These are phyloP conservation scores for Pyricularia sp. DNA, from an alignment of 2,329 filamentous ascomycete genomes.

Conservation along the genomic window DNA sequence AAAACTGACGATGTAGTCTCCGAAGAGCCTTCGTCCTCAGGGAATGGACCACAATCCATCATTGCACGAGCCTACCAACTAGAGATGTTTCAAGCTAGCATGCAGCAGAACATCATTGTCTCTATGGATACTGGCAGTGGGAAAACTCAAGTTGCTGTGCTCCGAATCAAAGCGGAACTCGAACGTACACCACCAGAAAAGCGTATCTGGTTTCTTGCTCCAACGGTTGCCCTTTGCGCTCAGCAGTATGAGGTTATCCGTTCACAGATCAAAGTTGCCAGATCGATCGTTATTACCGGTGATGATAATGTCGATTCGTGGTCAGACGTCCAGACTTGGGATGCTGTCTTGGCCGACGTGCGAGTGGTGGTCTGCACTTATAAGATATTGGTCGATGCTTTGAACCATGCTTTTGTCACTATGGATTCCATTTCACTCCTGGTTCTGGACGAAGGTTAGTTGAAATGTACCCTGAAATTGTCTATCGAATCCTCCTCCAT, in stretches of 20 bases:
- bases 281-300: slow-evolving; percentile 56
- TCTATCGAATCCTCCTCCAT: background rate
- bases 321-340: slow-evolving; percentile 51
- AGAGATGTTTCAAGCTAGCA: slow-evolving; percentile 66
- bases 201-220: slow-evolving; percentile 66
- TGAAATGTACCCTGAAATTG: background rate
- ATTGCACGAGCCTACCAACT: slow-evolving; percentile 54
- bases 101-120: slow-evolving; percentile 62
- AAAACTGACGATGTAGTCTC: background rate
- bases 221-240: slow-evolving; percentile 55
- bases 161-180: slow-evolving; percentile 58
- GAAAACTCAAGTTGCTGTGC: slow-evolving; percentile 65
- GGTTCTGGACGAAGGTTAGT: slow-evolving; percentile 73
- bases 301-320: slow-evolving; percentile 64
- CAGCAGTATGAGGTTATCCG: slow-evolving; percentile 57
- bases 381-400: slow-evolving; percentile 64
- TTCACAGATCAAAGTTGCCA: slow-evolving; percentile 48
- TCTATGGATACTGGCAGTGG: slow-evolving; percentile 74
- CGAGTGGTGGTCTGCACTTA: slow-evolving; percentile 71
- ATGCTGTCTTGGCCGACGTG: slow-evolving; percentile 51
- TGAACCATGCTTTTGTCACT: slow-evolving; percentile 63
- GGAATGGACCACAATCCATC: background rate
- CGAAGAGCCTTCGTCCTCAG: background rate
- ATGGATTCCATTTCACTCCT: slow-evolving; percentile 57
- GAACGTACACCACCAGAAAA: slow-evolving; percentile 42